Base-by-base conservation (phyloP, 2,329 filamentous ascomycete species). In the Trichoderma sp. region DNA sequence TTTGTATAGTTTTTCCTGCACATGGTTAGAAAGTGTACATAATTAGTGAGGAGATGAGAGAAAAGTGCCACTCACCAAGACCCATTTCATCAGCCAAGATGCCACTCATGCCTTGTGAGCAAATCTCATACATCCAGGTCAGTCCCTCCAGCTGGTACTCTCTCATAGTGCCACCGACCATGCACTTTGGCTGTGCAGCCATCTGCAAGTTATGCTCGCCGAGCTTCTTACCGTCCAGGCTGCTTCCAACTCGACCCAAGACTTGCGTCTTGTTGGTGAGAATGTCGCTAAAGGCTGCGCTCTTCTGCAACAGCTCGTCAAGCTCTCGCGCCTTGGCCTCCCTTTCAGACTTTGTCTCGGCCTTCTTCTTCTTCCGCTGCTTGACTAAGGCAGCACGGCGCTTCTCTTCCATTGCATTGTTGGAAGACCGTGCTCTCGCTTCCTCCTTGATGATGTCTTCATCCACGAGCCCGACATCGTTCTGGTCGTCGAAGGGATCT, bases 71-170 rank as follows among this genome's bases (percentile, higher is more conserved):
- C 83, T 69, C 75, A 87, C 87, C 87, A 6, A 97, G 80, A 0
- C 94, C 94, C 94, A 97, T 97, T 78, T 97, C 94, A 74, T 97
- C 94, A 0, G 94, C 94, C 37, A 97, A 79, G 68, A 97, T 97
- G 1, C 94, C 94, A 72, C 93, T 96, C 78, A 97, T 87, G 13
- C 94, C 94, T 75, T 97, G 96, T 2, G 85, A 80, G 68, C 86
- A 87, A 65, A 89, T 87, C 83, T 97, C 93, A 74, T 91, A 97
- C 83, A 99, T 90, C 96, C 96, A 99, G 0, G 97, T 96, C 1
- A 99, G 80, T 0, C 96, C 96, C 77, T 98, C 95, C 0, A 99
- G 82, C 75, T 99, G 96, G 76, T 99, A 99, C 71, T 92, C 91
- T 21, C 94, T 86, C 95, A 99, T 98, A 4, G 90, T 91, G 1